Evolutionary conservation across 1,139 yeast species (phyloP), one percentile per base, ranked within the genome.

Genomic region (Geotrichum citri-aurantii): DNA sequence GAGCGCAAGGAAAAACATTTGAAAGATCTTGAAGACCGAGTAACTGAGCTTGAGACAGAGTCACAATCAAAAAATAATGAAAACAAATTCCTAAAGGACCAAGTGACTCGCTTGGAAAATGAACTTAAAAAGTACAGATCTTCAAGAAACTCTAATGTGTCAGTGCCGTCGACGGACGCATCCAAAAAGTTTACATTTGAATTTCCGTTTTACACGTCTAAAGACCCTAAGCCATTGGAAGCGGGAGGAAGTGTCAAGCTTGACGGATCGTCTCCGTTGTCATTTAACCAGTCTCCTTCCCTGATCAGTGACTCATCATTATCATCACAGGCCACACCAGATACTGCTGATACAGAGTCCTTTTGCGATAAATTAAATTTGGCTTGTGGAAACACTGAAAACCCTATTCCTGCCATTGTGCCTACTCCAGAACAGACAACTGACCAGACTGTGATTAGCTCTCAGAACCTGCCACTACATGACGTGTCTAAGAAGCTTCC

Each of bases 1-100:
- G 98, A 93, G 73, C 82, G 99, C 64, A 93, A 93, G 72, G 98
- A 93, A 71, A 80, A 80, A 59, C 90, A 88, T 68, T 81, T 93
- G 85, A 82, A 85, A 69, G 97, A 91, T 63, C 78, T 93, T 62
- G 97, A 92, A 70, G 86, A 84, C 58, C 85, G 88, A 65, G 95
- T 92, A 21, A 73, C 78, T 60, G 73, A 75, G 62, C 78, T 92
- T 64, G 97, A 92, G 72, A 81, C 81, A 63, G 87, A 85, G 65
- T 86, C 86, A 64, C 76, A 82, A 59, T 78, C 79, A 66, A 81
- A 86, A 60, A 77, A 78, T 62, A 78, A 88, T 29, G 96, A 91
- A 69, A 79, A 88, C 47, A 88, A 87, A 67, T 82, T 88, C 60
- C 76, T 92, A 63, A 80, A 86, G 69, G 79, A 85, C 52, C 97